Evolutionary conservation across 2,329 filamentous ascomycete species (phyloP).

Genomic region (Alternaria burnsii): DNA sequence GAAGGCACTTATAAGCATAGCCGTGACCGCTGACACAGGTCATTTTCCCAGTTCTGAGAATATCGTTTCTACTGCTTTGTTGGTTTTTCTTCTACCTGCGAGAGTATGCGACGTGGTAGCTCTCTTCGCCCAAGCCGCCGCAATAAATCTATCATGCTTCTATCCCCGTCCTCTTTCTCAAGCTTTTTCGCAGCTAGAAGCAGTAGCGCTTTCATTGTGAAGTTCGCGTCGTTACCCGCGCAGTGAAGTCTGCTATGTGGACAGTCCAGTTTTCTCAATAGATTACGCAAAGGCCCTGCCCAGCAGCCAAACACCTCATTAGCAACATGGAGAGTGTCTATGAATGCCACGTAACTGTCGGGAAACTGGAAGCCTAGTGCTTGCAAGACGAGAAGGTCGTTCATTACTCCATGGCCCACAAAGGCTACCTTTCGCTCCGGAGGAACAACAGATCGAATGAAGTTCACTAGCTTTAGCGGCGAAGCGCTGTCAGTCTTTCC

Average conservation of each 20-base stretch:
- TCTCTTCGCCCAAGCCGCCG: not conserved
- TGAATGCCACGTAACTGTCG: not conserved
- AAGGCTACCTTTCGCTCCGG: not conserved
- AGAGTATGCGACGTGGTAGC: not conserved
- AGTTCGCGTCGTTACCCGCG: not conserved
- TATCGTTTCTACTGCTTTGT: not conserved
- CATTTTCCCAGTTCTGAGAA: not conserved
- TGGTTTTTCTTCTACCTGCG: not conserved
- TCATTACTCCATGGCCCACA: not conserved
- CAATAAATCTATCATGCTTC: not conserved
- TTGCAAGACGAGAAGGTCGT: not conserved
- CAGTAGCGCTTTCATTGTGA: not conserved
- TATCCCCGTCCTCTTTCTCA: not conserved
- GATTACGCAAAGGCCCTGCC: not conserved
- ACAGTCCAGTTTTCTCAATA: not conserved
- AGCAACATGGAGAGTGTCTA: not conserved
- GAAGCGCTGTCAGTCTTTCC: not conserved
- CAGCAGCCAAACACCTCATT: not conserved
- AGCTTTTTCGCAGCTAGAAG: not conserved
- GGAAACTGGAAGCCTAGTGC: not conserved
- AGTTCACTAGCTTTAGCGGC: not conserved
- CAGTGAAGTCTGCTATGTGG: not conserved
- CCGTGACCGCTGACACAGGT: not conserved
- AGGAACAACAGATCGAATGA: not conserved
- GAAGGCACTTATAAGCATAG: not conserved